Conservation (phyloP, 306 rosid species). For the Rosa multiflora region DNA sequence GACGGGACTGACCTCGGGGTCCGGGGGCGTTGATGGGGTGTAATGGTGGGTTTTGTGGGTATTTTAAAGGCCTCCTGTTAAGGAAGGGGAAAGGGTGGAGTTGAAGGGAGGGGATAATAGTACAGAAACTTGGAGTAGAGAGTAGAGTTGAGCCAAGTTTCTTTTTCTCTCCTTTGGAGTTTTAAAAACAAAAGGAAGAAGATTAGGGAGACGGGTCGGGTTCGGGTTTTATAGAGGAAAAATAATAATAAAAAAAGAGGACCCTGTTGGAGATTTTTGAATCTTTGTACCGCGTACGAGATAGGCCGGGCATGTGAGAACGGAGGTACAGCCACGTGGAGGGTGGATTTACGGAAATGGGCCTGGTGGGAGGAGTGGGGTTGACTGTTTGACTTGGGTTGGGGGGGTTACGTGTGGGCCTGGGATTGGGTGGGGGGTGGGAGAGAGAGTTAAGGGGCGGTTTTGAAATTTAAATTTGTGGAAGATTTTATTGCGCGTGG, state of each 20-base stretch:
- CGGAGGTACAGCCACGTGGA: conserved; percentile 55
- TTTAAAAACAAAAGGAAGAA: conserved; percentile 34
- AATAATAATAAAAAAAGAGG: too few relatives aligned
- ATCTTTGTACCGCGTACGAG: conserved; percentile 40
- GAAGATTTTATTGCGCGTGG: background rate
- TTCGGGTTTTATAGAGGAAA: background rate
- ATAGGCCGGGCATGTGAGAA: conserved; percentile 15
- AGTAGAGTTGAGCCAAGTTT: conserved; percentile 46
- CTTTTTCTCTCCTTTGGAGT: conserved; percentile 25
- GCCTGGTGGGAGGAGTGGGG: background rate
- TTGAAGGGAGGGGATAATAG: conserved; percentile 32
- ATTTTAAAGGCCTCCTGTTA: background rate
- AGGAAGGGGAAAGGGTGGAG: conserved; percentile 25
- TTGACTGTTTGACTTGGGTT: background rate
- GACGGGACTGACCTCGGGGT: conserved; percentile 37
- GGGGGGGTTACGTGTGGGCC: background rate
- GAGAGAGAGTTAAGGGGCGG: background rate
- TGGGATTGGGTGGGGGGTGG: background rate
- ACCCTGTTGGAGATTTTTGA: conserved; percentile 30
- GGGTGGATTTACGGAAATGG: conserved; percentile 21
- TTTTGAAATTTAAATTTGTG: background rate
- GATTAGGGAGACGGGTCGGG: background rate
- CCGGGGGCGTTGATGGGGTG: conserved; percentile 19
- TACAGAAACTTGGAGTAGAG: conserved; percentile 23
- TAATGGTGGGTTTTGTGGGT: background rate